Evolutionary conservation across 2,329 filamentous ascomycete genomes (phyloP), one percentile per base, ranked within the genome.

Genomic region (Thelonectria olida): DNA sequence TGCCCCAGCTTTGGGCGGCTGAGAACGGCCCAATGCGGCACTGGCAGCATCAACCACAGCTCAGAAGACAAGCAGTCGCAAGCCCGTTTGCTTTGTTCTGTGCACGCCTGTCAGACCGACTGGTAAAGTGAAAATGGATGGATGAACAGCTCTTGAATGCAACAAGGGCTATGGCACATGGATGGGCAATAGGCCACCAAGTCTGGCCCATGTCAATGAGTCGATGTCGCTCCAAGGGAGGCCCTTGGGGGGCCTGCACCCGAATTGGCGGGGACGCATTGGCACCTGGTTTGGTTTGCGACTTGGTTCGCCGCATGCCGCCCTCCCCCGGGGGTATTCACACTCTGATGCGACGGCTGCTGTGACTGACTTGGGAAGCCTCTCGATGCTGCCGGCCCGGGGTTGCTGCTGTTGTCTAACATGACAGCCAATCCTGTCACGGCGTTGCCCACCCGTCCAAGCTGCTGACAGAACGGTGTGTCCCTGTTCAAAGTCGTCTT

Each of bases 1-100:
- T 63, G 44, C 47, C 61, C 65, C 60, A 53, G 68, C 59, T 50
- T 58, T 54, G 58, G 64, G 58, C 62, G 66, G 64, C 66, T 70
- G 67, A 67, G 53, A 61, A 65, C 52, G 47, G 52, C 61, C 28
- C 41, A 25, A 22, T 54, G 41, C 15, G 19, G 41, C 22, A 44
- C 44, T 23, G 39, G 31, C 19, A 38, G 39, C 44, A 38, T 44
- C 34, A 51, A 34, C 31, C 25, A 13, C 13, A 31, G 23, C 39
- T 25, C 36, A 39, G 31, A 31, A 7, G 7, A 17, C 25, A 28
- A 31, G 55, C 49, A 36, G 36, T 36, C 27, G 41, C 20, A 22
- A n/a, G 17, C 15, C 15, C 23, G n/a, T n/a, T n/a, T 23, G 34
- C 17, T 38, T 44, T 39, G 39, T 39, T 31, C 36, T 55, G 23